A percentile compares a stretch with the other conserved stretches of the same genome.
These are phyloP conservation scores for Clathrospora elynae DNA, from an alignment of 2,329 filamentous ascomycete genomes.

Conservation along the genomic window DNA sequence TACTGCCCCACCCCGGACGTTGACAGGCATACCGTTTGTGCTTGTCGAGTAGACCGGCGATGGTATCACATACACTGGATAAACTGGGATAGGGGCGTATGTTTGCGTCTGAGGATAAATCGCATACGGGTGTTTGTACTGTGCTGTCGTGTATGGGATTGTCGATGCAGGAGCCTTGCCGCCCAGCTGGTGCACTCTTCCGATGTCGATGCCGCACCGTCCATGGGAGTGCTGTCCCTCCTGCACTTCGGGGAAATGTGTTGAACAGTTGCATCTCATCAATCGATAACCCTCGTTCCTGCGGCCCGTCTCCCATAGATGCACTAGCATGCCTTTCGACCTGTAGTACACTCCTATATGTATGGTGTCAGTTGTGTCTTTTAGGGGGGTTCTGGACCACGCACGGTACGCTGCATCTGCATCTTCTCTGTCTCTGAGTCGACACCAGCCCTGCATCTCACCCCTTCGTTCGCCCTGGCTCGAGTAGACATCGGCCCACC, in stretches of 20 bases:
- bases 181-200: constrained; percentile 31
- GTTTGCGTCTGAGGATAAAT: constrained; percentile 27
- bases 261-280: constrained; percentile 45
- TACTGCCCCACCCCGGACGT: constrained; percentile 43
- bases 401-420: constrained; percentile 43
- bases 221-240: constrained; percentile 36
- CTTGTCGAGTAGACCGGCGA: constrained; percentile 39
- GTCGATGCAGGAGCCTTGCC: constrained; percentile 12
- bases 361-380: constrained; percentile 3
- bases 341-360: constrained; percentile 28
- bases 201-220: constrained; percentile 39
- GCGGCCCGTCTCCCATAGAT: constrained; percentile 41
- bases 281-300: constrained; percentile 34
- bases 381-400: constrained; percentile 4
- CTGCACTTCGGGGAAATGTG: constrained; percentile 30
- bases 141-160: constrained; percentile 24
- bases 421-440: constrained; percentile 42
- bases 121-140: constrained; percentile 30
- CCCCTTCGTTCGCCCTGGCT: constrained; percentile 34
- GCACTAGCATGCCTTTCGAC: constrained; percentile 35
- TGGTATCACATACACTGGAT: constrained; percentile 26
- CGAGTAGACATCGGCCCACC: constrained; percentile 44
- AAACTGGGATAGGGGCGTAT: constrained; percentile 27
- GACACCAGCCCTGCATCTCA: constrained; percentile 45
- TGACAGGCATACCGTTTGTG: constrained; percentile 44